These are phyloP conservation scores for Terfezia boudieri DNA, from an alignment of 495 filamentous ascomycete species.

Conservation along the genomic window DNA sequence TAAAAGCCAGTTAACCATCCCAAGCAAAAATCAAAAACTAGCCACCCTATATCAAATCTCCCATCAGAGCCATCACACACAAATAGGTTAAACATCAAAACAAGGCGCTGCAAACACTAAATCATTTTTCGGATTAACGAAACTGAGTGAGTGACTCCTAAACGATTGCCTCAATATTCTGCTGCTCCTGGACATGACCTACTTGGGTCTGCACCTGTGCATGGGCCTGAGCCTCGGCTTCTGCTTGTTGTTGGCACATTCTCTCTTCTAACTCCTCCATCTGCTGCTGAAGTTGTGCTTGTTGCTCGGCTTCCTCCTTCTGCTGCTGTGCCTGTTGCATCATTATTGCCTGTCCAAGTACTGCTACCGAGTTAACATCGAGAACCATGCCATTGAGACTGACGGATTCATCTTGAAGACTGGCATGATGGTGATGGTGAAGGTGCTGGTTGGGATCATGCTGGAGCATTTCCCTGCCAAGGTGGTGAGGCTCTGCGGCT, in stretches of 20 bases:
- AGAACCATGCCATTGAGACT: constrained; percentile 14
- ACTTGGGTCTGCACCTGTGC: too few relatives aligned
- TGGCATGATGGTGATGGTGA: not conserved
- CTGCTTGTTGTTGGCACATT: not conserved
- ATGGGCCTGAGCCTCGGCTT: too few relatives aligned
- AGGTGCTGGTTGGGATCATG: not conserved
- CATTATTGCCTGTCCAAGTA: constrained; percentile 21
- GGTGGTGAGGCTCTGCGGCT: not conserved
- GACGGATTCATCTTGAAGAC: constrained; percentile 1
- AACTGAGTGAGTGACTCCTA: too few relatives aligned
- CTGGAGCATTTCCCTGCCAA: not conserved
- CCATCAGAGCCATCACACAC: too few relatives aligned
- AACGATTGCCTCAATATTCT: too few relatives aligned
- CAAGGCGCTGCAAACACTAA: too few relatives aligned
- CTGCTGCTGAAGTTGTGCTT: constrained; percentile 8
- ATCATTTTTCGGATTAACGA: too few relatives aligned
- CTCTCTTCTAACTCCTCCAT: not conserved
- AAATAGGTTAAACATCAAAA: too few relatives aligned
- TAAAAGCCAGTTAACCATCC: too few relatives aligned
- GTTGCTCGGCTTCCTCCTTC: constrained; percentile 1
- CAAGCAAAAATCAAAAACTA: too few relatives aligned
- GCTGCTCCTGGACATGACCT: too few relatives aligned
- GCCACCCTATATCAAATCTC: too few relatives aligned
- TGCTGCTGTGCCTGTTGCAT: constrained; percentile 21
- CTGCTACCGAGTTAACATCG: constrained; percentile 21